Percentiles rank a stretch among this genome's conserved stretches.
These are phyloP conservation scores for Melocanna baccifera DNA, from an alignment of 176 grass and related monocot genomes.

Conservation along the genomic window DNA sequence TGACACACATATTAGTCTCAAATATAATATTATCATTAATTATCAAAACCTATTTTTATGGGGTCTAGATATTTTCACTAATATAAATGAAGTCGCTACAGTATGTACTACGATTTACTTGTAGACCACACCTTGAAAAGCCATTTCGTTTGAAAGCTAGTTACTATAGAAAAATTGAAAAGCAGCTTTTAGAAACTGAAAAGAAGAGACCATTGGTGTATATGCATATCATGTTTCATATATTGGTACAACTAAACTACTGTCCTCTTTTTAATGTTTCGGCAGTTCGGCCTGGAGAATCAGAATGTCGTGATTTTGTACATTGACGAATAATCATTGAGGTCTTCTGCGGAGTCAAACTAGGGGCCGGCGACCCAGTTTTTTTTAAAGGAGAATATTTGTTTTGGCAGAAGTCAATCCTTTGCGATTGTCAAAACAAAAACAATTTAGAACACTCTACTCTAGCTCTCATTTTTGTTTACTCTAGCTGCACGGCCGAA, in stretches of 20 bases:
- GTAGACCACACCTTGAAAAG: too few relatives aligned
- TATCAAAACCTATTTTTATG: too few relatives aligned
- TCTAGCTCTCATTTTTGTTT: neutral
- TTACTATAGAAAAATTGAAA: too few relatives aligned
- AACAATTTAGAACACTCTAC: neutral
- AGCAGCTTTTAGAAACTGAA: too few relatives aligned
- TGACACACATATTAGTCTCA: too few relatives aligned
- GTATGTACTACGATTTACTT: too few relatives aligned
- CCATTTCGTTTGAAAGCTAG: too few relatives aligned
- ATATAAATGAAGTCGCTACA: too few relatives aligned
- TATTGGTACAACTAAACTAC: neutral
- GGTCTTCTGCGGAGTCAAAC: slow-evolving; percentile 13
- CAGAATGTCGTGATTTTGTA: slow-evolving; percentile 1
- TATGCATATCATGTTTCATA: slow-evolving; percentile 6
- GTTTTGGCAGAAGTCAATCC: slow-evolving; percentile 22
- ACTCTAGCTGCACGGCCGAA: neutral
- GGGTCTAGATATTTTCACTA: too few relatives aligned
- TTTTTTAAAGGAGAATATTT: neutral
- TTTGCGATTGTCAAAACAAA: neutral
- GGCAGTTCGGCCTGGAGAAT: neutral
- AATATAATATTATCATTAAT: too few relatives aligned
- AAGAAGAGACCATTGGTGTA: neutral
- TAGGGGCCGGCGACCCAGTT: neutral
- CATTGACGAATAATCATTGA: slow-evolving; percentile 17
- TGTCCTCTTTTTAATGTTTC: neutral